Conservation (phyloP, 73 alveolate species). For the Loxodes magnus region DNA sequence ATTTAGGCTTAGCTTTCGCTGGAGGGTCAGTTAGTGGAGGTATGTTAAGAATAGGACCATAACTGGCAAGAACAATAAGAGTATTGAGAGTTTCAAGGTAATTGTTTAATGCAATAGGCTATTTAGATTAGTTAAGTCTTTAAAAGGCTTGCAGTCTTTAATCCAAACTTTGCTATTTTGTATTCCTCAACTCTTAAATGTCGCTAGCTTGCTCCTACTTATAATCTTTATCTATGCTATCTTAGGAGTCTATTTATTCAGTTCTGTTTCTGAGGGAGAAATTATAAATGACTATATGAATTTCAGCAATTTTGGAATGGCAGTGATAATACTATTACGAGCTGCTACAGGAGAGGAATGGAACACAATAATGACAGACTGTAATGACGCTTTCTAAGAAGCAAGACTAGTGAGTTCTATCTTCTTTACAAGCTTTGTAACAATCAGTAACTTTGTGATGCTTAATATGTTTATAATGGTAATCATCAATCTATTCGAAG, state of each 20-base stretch:
- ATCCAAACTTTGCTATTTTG: constrained; percentile 71
- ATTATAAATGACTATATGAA: constrained; percentile 45
- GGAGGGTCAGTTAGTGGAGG: constrained; percentile 50
- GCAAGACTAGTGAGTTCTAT: constrained; percentile 15
- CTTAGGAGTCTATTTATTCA: constrained; percentile 77
- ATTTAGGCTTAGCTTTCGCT: constrained; percentile 51
- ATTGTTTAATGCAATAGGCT: too few species aligned
- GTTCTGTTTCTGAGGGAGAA: constrained; percentile 32
- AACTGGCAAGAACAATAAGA: constrained; percentile 83
- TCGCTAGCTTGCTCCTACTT: constrained; percentile 63
- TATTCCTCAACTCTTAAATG: constrained; percentile 80
- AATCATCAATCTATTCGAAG: constrained; percentile 46
- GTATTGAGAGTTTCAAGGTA: constrained; percentile 80
- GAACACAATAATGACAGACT: constrained; percentile 56
- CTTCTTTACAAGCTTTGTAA: constrained; percentile 32
- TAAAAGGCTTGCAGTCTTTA: constrained; percentile 61
- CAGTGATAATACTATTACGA: constrained; percentile 56
- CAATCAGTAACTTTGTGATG: constrained; percentile 35
- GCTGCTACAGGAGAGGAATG: constrained; percentile 86
- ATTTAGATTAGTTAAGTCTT: constrained; percentile 67
- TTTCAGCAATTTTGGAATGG: constrained; percentile 55
- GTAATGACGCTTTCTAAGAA: constrained; percentile 13
- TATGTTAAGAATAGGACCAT: constrained; percentile 67
- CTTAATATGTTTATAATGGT: constrained; percentile 47
- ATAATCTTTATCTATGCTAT: constrained; percentile 75